These are phyloP conservation scores for Xylariaceae sp. DNA, from an alignment of 2,329 filamentous ascomycete genomes.

Conservation along the genomic window DNA sequence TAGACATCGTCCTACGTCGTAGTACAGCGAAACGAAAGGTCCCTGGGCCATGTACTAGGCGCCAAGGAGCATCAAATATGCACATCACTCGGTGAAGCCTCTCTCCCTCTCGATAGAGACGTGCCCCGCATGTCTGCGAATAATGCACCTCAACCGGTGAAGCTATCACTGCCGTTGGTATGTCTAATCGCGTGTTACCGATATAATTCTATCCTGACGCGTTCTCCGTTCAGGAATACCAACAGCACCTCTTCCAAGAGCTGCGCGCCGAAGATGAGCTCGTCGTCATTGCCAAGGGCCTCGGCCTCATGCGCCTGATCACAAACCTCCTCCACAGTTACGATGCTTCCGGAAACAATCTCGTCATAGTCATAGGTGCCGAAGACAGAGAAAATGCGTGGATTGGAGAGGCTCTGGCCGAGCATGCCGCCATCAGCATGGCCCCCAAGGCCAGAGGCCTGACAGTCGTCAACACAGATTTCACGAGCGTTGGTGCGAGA, in stretches of 20 bases:
- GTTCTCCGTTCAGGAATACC: constrained; percentile 63
- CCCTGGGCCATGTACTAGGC: not conserved
- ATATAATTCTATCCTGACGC: not conserved
- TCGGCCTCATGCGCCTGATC: constrained; percentile 86
- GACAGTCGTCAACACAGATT: constrained; percentile 90
- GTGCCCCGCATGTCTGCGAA: constrained; percentile 50
- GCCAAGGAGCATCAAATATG: constrained; percentile 20
- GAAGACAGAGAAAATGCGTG: constrained; percentile 93
- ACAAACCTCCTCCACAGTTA: constrained; percentile 97
- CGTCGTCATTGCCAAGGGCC: constrained; percentile 84
- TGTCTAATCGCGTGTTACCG: constrained; percentile 14
- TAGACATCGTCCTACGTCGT: not conserved
- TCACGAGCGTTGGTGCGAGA: constrained; percentile 79
- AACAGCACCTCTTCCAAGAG: constrained; percentile 92
- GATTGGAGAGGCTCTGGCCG: constrained; percentile 93
- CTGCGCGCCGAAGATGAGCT: constrained; percentile 89
- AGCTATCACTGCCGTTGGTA: constrained; percentile 75
- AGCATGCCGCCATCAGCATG: constrained; percentile 89
- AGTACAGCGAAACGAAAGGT: not conserved
- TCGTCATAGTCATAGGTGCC: constrained; percentile 85
- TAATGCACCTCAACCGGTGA: constrained; percentile 66
- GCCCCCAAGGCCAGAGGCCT: constrained; percentile 79
- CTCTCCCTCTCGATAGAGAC: constrained; percentile 15
- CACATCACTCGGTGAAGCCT: constrained; percentile 17
- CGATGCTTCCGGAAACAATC: constrained; percentile 90